Evolutionary conservation across 2,329 filamentous ascomycete genomes (phyloP), one percentile per base, ranked within the genome.

Genomic region (Xylariaceae sp.): DNA sequence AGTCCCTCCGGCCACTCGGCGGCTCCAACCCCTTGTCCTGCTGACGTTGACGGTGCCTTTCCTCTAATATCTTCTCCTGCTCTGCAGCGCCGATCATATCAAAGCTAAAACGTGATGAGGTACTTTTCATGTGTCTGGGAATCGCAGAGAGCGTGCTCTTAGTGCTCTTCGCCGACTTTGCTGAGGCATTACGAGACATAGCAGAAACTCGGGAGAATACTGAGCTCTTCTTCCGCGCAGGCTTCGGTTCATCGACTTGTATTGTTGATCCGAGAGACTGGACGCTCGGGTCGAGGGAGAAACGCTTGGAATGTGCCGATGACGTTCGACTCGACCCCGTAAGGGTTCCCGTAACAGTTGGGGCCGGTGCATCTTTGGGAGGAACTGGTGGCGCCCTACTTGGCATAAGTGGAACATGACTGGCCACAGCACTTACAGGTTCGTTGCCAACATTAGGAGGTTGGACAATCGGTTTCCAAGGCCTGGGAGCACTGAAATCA

Each of bases 51-150:
- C 87, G 79, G 71, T 91, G 88, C 52, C 85, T 82, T 66, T 90
- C 89, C 71, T 91, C 90, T 47, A 92, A 75, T 44, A 88, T 71
- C 71, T 86, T 88, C 72, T 88, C 85, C 67, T 86, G 80, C 60
- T 83, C 81, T 11, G 88, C 88, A 4, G 84, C 84, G 4, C 87
- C 87, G 13, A 86, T 82, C 79, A 92, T 89, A 68, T 92, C 89
- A 68, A 93, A 93, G 67, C 89, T 92, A 70, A 93, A 92, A 11
- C 89, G 80, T 0, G 88, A 91, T 0, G 89, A 89, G 9, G 87
- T 89, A 70, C 88, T 92, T 73, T 87, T 88, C 84, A 88, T 87
- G 62, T 87, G 84, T 61, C 76, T 82, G 2, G 84, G 85, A 39
- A 87, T 62, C 1, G 80, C 78, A 5, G 80, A 81, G 1, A 78